phyloP scores from a whole-genome alignment of 2,329 filamentous ascomycete species.

The Fusarium decemcellulare region DNA sequence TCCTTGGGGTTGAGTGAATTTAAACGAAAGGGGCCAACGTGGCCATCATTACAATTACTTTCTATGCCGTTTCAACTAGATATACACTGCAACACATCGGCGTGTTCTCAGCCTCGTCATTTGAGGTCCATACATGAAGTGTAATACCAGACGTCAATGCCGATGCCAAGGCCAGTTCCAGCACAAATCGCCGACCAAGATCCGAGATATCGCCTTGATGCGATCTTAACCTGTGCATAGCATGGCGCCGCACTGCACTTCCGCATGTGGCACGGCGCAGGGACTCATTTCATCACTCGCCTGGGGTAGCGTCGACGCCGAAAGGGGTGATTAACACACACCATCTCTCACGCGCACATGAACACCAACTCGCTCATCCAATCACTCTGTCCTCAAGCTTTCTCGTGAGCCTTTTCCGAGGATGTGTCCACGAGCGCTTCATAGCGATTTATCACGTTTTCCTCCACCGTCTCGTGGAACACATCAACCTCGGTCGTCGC shows the following conservation, averaged over 20 bases:
- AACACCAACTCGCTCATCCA: slow-evolving; percentile 6
- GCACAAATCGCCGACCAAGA: slow-evolving; percentile 42
- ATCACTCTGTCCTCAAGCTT: slow-evolving; percentile 28
- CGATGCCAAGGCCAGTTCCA: slow-evolving; percentile 2
- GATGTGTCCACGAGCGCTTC: slow-evolving; percentile 52
- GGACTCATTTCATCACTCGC: slow-evolving; percentile 1
- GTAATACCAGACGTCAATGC: slow-evolving; percentile 13
- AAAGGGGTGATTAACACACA: neutral
- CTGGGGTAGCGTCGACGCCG: slow-evolving; percentile 9
- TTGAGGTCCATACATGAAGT: neutral
- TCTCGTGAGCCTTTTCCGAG: slow-evolving; percentile 31
- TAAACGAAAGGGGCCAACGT: neutral
- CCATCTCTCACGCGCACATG: neutral
- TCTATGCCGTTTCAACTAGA: slow-evolving; percentile 6
- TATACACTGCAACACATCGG: neutral
- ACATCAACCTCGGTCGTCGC: slow-evolving; percentile 70
- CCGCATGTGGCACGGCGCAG: slow-evolving; percentile 26
- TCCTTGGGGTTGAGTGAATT: neutral
- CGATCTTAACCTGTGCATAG: slow-evolving; percentile 33
- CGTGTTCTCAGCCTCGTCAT: slow-evolving; percentile 4
- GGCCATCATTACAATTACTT: slow-evolving; percentile 25
- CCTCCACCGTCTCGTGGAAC: slow-evolving; percentile 66
- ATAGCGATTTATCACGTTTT: slow-evolving; percentile 64
- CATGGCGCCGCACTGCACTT: slow-evolving; percentile 21
- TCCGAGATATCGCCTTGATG: slow-evolving; percentile 46